Percentiles rank a stretch among this genome's conserved stretches.
Evolutionary conservation across 1,139 yeast species (phyloP).

Genomic region (Fermentozyma sake): DNA sequence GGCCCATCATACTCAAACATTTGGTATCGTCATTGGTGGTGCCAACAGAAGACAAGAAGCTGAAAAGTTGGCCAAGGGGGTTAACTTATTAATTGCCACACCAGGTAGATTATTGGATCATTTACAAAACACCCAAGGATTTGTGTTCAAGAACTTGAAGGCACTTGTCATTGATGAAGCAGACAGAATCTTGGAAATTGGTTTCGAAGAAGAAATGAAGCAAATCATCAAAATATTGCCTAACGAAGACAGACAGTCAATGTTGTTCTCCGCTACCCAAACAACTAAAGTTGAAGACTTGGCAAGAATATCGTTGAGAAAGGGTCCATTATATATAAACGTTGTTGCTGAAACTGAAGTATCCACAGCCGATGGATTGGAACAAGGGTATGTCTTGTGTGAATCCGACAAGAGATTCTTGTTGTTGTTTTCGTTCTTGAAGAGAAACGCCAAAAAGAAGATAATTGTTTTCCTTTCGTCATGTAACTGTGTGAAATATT

Average conservation of each 20-base stretch:
- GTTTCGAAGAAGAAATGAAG: slow-evolving; percentile 97
- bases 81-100: slow-evolving; percentile 88
- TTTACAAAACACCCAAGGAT: slow-evolving; percentile 90
- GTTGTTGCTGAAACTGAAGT: slow-evolving; percentile 80
- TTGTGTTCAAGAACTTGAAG: slow-evolving; percentile 89
- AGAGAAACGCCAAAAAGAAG: slow-evolving; percentile 85
- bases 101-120: slow-evolving; percentile 97
- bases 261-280: slow-evolving; percentile 97
- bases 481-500: slow-evolving; percentile 94
- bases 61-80: slow-evolving; percentile 89
- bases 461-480: slow-evolving; percentile 92
- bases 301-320: slow-evolving; percentile 91
- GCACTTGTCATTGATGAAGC: slow-evolving; percentile 96
- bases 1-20: slow-evolving; percentile 89
- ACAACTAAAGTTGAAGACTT: slow-evolving; percentile 97
- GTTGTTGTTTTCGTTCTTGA: slow-evolving; percentile 84
- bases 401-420: slow-evolving; percentile 93
- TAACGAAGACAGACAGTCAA: slow-evolving; percentile 88
- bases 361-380: slow-evolving; percentile 94
- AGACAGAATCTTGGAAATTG: slow-evolving; percentile 93
- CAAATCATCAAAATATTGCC: slow-evolving; percentile 94
- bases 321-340: slow-evolving; percentile 93
- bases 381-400: slow-evolving; percentile 97
- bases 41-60: slow-evolving; percentile 97
- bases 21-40: slow-evolving; percentile 97